phyloP scores from a whole-genome alignment of 2,329 filamentous ascomycete species.

The Cercospora beticola region DNA sequence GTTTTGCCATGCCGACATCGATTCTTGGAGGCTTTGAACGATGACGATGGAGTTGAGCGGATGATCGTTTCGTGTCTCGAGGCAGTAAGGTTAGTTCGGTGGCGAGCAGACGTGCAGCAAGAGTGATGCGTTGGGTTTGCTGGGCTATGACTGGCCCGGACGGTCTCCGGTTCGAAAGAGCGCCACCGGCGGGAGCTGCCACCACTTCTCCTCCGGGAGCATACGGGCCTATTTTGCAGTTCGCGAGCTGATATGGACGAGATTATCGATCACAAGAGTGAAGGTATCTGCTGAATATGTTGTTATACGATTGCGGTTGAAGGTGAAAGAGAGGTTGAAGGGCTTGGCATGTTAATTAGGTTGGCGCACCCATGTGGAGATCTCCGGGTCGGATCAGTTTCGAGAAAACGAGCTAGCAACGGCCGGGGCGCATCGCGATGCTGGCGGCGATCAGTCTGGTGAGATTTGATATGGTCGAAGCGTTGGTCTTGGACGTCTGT shows the following conservation, averaged over 20 bases:
- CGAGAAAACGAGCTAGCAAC: not conserved
- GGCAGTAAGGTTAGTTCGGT: not conserved
- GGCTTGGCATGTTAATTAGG: not conserved
- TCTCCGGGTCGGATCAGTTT: conserved; percentile 2
- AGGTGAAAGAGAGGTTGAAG: not conserved
- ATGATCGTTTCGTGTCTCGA: not conserved
- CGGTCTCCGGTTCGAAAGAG: not conserved
- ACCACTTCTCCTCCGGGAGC: not conserved
- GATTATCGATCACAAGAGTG: not conserved
- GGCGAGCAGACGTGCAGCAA: not conserved
- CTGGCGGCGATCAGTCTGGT: conserved; percentile 10
- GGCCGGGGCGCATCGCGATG: conserved; percentile 1
- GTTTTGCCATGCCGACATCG: not conserved
- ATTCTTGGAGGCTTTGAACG: not conserved
- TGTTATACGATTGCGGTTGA: not conserved
- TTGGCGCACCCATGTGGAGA: conserved; percentile 4
- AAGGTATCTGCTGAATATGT: not conserved
- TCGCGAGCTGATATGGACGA: not conserved
- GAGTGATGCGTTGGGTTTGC: not conserved
- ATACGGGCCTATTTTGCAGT: not conserved
- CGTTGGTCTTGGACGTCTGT: not conserved
- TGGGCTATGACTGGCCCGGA: not conserved
- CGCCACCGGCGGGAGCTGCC: not conserved
- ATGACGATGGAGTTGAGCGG: not conserved
- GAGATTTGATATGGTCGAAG: conserved; percentile 12